A percentile compares a stretch with the other conserved stretches of the same genome.
phyloP scores from a whole-genome alignment of 148 eudicot species.

The Euryodendron excelsum region DNA sequence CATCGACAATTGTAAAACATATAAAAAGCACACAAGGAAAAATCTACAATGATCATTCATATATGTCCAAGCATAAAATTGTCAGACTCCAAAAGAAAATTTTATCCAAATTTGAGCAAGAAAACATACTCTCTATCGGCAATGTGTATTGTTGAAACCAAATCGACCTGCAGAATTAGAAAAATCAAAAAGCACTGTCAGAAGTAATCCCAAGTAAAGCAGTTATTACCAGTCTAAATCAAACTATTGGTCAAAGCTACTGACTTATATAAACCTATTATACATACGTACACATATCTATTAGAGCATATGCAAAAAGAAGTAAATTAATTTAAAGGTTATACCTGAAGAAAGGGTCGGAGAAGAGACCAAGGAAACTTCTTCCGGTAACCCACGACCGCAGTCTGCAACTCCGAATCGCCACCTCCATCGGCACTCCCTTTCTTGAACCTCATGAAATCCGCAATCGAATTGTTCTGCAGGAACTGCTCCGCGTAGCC shows the following conservation, averaged over 20 bases:
- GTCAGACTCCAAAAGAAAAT: neutral
- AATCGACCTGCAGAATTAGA: conserved; percentile 70
- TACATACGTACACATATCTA: neutral
- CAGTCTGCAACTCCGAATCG: conserved; percentile 72
- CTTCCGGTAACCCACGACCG: conserved; percentile 80
- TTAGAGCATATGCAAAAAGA: too few species aligned
- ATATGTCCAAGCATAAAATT: neutral
- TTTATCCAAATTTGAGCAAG: neutral
- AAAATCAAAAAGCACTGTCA: conserved; percentile 9
- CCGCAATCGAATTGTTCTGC: conserved; percentile 68
- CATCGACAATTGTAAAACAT: too few species aligned
- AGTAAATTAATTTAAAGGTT: neutral
- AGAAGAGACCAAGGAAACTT: conserved; percentile 93
- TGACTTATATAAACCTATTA: neutral
- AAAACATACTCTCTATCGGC: conserved; percentile 82
- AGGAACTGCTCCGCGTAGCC: conserved; percentile 51
- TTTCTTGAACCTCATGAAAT: conserved; percentile 78
- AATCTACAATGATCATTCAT: neutral
- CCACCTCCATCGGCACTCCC: conserved; percentile 23
- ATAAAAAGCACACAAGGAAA: neutral
- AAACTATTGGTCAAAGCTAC: neutral
- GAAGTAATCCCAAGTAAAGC: neutral
- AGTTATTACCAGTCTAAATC: neutral
- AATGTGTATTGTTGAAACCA: conserved; percentile 96
- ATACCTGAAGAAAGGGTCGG: conserved; percentile 76